Evolutionary conservation across 2,329 filamentous ascomycete genomes (phyloP), one percentile per base, ranked within the genome.

Genomic region (Trichophyton schoenleinii): DNA sequence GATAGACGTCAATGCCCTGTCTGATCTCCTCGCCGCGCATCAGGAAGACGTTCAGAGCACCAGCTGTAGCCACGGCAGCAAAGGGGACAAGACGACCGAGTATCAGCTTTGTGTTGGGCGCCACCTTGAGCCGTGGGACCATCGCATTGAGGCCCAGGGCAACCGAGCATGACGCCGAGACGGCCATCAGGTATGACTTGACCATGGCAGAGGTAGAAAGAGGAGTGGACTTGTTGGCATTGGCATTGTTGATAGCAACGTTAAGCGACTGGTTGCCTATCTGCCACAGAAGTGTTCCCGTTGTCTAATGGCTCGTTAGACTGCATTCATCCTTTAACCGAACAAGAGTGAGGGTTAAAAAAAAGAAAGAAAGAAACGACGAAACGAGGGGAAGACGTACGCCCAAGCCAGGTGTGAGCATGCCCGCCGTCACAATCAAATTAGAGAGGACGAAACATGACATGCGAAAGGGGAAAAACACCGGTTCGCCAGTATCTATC

Each of bases 11-110:
- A 70, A 99, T 99, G 59, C 94, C 94, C 64, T 83, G 84, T 70
- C 88, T 83, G 68, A 99, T 97, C 78, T 99, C 94, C 74, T 96
- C 92, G 65, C 90, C 87, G 63, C 94, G 89, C 94, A 99, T 99
- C 61, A 99, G 83, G 76, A 96, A 95, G 28, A 96, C 94, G 75
- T 99, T 99, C 64, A 99, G 81, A 1, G 86, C 90, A 69, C 91
- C 91, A 3, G 94, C 94, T 63, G 85, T 88, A 34, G 92, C 92
- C 9, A 99, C 94, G 11, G 94, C 94, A 0, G 92, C 94, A 71
- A 99, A 99, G 28, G 94, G 94, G 5, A 97, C 91, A 7, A 99
- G 83, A n/a, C 94, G 86, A 60, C 84, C 81, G 2, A 97, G 84
- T 20, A 95, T 84, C 44, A 87, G 81, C 63, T 86, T 85, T 2